phyloP scores from a whole-genome alignment of 2,329 filamentous ascomycete genomes.

The Decorospora gaudefroyi region DNA sequence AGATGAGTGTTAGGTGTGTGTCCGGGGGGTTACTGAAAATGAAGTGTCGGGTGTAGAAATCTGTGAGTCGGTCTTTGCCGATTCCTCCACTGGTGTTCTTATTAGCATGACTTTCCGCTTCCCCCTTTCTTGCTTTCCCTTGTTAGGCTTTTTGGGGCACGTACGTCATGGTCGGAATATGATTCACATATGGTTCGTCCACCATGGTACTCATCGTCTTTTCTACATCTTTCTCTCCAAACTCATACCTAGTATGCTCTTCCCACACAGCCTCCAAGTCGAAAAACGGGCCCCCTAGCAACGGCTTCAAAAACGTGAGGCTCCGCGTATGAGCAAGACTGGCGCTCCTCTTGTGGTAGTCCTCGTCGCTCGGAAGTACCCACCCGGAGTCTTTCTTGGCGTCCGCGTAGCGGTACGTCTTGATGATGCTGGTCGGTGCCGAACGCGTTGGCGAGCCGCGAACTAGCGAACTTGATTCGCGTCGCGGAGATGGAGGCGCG shows the following conservation, averaged over 20 bases:
- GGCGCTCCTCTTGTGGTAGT: slow-evolving; percentile 57
- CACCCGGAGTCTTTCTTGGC: slow-evolving; percentile 32
- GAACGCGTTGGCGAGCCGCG: slow-evolving; percentile 15
- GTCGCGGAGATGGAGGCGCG: slow-evolving; percentile 20
- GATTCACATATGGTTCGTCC: slow-evolving; percentile 76
- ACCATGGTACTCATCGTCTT: slow-evolving; percentile 84
- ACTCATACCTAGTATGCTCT: slow-evolving; percentile 74
- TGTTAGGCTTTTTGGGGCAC: too few species aligned
- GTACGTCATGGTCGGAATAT: slow-evolving; percentile 66
- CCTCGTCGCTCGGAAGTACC: slow-evolving; percentile 35
- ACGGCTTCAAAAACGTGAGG: slow-evolving; percentile 66
- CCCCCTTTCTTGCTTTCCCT: too few species aligned
- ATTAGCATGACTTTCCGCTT: too few species aligned
- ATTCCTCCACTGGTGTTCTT: slow-evolving; percentile 60
- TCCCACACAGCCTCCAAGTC: slow-evolving; percentile 80
- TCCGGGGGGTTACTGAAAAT: slow-evolving; percentile 74
- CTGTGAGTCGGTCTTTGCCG: slow-evolving; percentile 64
- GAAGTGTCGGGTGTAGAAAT: slow-evolving; percentile 75
- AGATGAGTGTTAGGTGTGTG: slow-evolving; percentile 69
- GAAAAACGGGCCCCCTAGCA: slow-evolving; percentile 67
- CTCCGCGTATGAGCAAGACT: slow-evolving; percentile 68
- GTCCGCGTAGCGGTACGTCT: slow-evolving; percentile 32
- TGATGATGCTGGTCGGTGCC: slow-evolving; percentile 27
- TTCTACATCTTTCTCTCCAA: slow-evolving; percentile 68
- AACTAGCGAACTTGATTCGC: slow-evolving; percentile 30